Conservation (phyloP, 495 filamentous ascomycete genomes). For the Aspergillus heteromorphus region DNA sequence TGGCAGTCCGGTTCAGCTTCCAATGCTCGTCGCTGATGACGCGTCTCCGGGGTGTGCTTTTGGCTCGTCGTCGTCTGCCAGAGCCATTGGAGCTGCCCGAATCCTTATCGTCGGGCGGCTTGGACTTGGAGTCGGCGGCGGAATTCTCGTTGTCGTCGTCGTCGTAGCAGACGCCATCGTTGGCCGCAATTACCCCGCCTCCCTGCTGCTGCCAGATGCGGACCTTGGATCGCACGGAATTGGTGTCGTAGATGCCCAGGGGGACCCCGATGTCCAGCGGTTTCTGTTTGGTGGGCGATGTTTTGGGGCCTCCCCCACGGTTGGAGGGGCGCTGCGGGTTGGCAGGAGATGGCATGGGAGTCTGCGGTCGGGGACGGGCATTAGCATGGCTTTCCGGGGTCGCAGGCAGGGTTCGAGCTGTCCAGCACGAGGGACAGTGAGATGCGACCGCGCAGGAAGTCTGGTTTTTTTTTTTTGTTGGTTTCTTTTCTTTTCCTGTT, state of each 20-base stretch:
- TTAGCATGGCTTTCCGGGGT: constrained; percentile 15
- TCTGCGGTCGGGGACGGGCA: constrained; percentile 13
- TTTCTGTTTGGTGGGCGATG: constrained; percentile 31
- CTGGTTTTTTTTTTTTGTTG: constrained; percentile 3
- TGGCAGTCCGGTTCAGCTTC: constrained; percentile 49
- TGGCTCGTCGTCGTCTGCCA: constrained; percentile 32
- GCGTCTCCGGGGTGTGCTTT: constrained; percentile 64
- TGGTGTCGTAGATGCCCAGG: constrained; percentile 49
- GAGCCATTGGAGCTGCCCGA: not conserved
- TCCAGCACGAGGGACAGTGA: not conserved
- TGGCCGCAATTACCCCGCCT: constrained; percentile 50
- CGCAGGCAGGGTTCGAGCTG: constrained; percentile 11
- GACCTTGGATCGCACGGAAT: constrained; percentile 63
- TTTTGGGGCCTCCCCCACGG: constrained; percentile 33
- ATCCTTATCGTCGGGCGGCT: constrained; percentile 21
- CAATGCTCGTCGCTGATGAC: constrained; percentile 79
- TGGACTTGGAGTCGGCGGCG: constrained; percentile 21
- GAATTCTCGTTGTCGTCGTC: constrained; percentile 34
- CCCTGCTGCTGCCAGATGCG: constrained; percentile 71
- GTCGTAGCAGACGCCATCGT: constrained; percentile 34
- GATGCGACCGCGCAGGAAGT: not conserved
- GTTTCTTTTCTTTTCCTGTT: constrained; percentile 3
- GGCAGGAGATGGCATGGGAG: constrained; percentile 42
- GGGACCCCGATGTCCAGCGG: constrained; percentile 48
- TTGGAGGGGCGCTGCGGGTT: constrained; percentile 39